These are phyloP conservation scores for Scedosporium boydii DNA, from an alignment of 2,329 filamentous ascomycete species.

Conservation along the genomic window DNA sequence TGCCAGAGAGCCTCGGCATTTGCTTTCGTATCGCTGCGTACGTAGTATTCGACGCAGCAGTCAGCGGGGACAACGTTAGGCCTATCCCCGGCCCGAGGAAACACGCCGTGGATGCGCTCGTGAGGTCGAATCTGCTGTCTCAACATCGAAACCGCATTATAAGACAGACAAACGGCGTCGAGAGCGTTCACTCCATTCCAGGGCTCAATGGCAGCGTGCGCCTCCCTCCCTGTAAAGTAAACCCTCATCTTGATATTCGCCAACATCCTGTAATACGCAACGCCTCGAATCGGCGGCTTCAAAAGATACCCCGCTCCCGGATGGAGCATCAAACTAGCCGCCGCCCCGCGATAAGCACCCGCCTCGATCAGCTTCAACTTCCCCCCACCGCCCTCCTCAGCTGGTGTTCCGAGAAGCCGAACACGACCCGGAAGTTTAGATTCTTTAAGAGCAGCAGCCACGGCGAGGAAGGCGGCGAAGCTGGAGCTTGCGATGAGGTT, in stretches of 20 bases:
- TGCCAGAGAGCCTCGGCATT: slow-evolving; percentile 16
- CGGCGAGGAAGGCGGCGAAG: slow-evolving; percentile 28
- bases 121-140: slow-evolving; percentile 27
- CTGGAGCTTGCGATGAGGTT: slow-evolving; percentile 33
- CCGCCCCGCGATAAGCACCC: slow-evolving; percentile 19
- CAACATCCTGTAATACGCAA: slow-evolving; percentile 20
- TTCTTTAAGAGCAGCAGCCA: slow-evolving; percentile 21
- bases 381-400: slow-evolving; percentile 32
- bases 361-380: slow-evolving; percentile 18
- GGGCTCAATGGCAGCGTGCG: slow-evolving; percentile 25
- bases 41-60: slow-evolving; percentile 28
- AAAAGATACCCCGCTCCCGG: slow-evolving; percentile 7
- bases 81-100: slow-evolving; percentile 24
- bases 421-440: slow-evolving; percentile 23
- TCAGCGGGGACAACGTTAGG: slow-evolving; percentile 30
- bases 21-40: slow-evolving; percentile 23
- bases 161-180: slow-evolving; percentile 25
- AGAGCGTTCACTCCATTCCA: slow-evolving; percentile 28
- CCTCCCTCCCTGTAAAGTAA: slow-evolving; percentile 22
- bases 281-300: slow-evolving; percentile 8
- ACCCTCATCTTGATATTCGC: slow-evolving; percentile 22
- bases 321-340: slow-evolving; percentile 21
- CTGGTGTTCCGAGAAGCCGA: slow-evolving; percentile 31
- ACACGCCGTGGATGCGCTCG: slow-evolving; percentile 26
- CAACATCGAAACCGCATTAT: slow-evolving; percentile 24